Percentiles rank a stretch among this genome's conserved stretches.
Conservation (phyloP, 257 asterid genomes). For the Nicotiana benthamiana region DNA sequence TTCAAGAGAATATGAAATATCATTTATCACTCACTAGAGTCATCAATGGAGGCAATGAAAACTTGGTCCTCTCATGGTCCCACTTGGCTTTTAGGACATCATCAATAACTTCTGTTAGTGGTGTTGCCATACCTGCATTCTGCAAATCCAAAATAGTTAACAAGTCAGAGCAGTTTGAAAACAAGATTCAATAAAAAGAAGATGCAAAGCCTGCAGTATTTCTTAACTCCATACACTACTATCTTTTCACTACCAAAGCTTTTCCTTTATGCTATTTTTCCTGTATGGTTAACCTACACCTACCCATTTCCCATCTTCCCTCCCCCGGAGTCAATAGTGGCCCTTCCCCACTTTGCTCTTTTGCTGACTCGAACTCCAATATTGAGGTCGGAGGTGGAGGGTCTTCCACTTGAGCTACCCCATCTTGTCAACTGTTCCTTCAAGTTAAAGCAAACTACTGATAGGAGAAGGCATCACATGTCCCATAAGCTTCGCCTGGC, state of each 20-base stretch:
- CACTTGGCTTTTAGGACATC: conserved; percentile 70
- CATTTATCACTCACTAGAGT: conserved; percentile 57
- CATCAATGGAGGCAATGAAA: conserved; percentile 93
- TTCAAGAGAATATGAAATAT: not conserved
- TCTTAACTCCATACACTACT: not conserved
- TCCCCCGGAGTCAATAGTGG: not conserved
- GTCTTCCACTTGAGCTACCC: not conserved
- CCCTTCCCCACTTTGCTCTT: not conserved
- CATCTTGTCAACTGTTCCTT: not conserved
- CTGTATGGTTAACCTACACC: not conserved
- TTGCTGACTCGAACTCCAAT: not conserved
- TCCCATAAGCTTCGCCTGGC: not conserved
- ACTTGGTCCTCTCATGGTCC: conserved; percentile 91
- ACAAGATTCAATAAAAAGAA: not conserved
- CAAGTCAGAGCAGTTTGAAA: not conserved
- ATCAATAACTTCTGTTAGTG: conserved; percentile 54
- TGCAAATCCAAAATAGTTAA: conserved; percentile 24
- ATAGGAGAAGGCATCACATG: not conserved
- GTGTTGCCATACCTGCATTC: conserved; percentile 50
- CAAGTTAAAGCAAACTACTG: not conserved
- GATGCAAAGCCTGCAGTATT: not conserved
- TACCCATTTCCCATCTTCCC: not conserved
- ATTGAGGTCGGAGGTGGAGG: not conserved
- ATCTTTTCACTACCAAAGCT: not conserved
- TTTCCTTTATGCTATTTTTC: not conserved